Conservation (phyloP, 2,329 filamentous ascomycete species). For the Cordyceps cicadae region DNA sequence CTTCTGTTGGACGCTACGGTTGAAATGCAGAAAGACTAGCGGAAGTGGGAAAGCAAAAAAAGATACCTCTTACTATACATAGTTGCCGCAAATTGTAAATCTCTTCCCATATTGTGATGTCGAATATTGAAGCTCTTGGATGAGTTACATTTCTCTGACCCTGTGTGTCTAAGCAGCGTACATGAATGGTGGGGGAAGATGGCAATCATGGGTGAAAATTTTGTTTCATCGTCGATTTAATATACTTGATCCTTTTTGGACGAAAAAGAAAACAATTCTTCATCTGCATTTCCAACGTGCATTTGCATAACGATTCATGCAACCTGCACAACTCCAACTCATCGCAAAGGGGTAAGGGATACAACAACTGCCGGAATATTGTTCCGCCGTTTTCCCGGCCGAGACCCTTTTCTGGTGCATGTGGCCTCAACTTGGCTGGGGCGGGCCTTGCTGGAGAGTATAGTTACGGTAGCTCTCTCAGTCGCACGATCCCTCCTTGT, state of each 20-base stretch:
- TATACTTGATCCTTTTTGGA: neutral
- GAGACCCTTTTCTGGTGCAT: constrained; percentile 27
- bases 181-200: no score
- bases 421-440: constrained; percentile 30
- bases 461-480: constrained; percentile 8
- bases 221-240: no score
- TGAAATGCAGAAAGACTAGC: constrained; percentile 21
- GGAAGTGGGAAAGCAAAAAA: constrained; percentile 15
- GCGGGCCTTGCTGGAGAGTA: no score
- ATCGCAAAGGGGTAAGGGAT: neutral
- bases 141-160: neutral
- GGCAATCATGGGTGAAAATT: no score
- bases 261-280: neutral
- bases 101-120: constrained; percentile 14
- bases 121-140: neutral
- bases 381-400: constrained; percentile 21
- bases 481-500: neutral
- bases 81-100: constrained; percentile 27
- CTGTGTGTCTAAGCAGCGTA: no score
- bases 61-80: constrained; percentile 20
- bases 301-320: neutral
- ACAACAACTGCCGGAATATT: constrained; percentile 23
- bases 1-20: constrained; percentile 10
- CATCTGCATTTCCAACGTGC: neutral
- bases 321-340: neutral